Base-by-base conservation (phyloP, 2,329 filamentous ascomycete genomes). In the Alternaria consortialis region DNA sequence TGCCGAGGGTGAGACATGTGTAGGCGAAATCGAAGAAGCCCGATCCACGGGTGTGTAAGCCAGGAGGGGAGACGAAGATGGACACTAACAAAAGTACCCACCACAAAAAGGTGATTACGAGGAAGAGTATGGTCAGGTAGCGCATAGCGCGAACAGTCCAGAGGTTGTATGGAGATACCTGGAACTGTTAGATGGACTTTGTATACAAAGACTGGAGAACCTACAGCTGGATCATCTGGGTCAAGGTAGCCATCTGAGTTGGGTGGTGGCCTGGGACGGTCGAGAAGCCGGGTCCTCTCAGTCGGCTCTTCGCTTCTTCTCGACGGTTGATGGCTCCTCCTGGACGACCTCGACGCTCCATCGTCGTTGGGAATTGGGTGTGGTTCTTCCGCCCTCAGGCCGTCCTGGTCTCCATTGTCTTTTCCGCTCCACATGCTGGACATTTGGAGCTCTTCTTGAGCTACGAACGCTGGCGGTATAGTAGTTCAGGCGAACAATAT, bases 21-120 rank as follows among this genome's bases (percentile, higher is more conserved):
- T 91, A 98, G 64, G 90, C 87, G 75, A 97, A 96, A 59, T 92
- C 87, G 77, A 93, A 93, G 85, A 97, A 99, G 39, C 92, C 92
- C n/a, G 93, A 95, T 5, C 95, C 95, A 53, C 93, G 88, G 9
- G 89, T 91, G 76, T 95, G 88, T 76, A 98, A 89, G 47, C 90
- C 90, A 1, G 94, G 94, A 13, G 93, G 93, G 54, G 92, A 97
- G 68, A 96, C 89, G 80, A 99, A 99, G 67, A 91, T 88, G 56
- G 92, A 93, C 15, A 97, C 88, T n/a, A 99, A 85, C 34, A 97
- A 84, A 55, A 97, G 79, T 9, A 92, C 85, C 94, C 95, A 98
- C 94, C 94, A 98, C n/a, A 93, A 72, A 72, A 96, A 93, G 57
- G 89, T 91, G 69, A 94, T 76, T 53, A 88, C 78, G 20, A 94